Conservation (phyloP, 371 early-diverging fungal species). For the Apophysomyces ossiformis region DNA sequence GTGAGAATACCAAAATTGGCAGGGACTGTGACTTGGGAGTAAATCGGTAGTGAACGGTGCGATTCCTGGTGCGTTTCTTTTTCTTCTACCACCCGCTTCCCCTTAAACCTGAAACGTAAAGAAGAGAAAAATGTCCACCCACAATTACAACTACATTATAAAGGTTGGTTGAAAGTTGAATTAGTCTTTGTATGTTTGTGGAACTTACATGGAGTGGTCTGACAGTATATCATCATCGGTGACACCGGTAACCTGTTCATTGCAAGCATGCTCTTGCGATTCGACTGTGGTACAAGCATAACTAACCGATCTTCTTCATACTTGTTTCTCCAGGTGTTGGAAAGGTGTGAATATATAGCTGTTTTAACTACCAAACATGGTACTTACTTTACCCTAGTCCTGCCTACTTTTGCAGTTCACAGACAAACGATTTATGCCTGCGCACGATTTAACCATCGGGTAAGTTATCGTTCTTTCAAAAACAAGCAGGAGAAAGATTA, state of each 20-base stretch:
- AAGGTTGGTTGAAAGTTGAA: constrained; percentile 27
- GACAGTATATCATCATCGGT: constrained; percentile 73
- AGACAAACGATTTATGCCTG: constrained; percentile 81
- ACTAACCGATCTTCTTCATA: constrained; percentile 11
- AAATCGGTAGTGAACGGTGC: too few species aligned
- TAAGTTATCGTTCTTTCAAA: constrained; percentile 23
- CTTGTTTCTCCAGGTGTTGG: constrained; percentile 62
- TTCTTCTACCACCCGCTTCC: background rate
- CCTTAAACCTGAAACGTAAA: constrained; percentile 4
- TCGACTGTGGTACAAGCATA: background rate
- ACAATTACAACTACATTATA: constrained; percentile 52
- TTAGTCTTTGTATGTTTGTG: background rate
- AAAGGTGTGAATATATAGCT: constrained; percentile 53
- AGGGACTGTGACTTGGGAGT: too few species aligned
- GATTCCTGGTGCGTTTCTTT: too few species aligned
- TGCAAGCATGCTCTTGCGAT: background rate
- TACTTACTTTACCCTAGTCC: constrained; percentile 52
- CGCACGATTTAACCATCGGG: constrained; percentile 89
- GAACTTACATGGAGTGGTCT: background rate
- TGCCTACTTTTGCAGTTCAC: constrained; percentile 84
- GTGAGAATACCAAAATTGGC: too few species aligned
- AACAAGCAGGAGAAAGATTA: background rate
- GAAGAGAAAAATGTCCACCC: constrained; percentile 31
- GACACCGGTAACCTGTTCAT: constrained; percentile 60
- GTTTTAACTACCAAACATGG: background rate